A percentile compares a stretch with the other conserved stretches of the same genome.
Conservation (phyloP, 306 rosid species). For the Vicia faba region DNA sequence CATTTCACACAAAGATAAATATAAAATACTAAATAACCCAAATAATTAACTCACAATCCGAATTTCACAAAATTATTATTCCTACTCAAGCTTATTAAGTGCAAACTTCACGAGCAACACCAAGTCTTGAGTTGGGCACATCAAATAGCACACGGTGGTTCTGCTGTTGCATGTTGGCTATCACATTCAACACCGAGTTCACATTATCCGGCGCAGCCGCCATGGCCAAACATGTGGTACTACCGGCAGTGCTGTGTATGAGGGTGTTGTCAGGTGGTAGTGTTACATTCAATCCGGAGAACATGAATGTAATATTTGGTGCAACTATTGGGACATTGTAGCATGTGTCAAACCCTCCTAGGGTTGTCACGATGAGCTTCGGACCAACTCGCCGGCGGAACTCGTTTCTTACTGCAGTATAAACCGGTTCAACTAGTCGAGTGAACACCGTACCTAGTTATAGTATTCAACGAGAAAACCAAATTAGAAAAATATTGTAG, state of each 20-base stretch:
- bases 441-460: conserved; percentile 83
- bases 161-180: conserved; percentile 94
- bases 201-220: conserved; percentile 83
- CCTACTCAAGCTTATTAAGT: conserved; percentile 36
- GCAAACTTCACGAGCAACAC: conserved; percentile 84
- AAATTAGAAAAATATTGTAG: neutral
- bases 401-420: conserved; percentile 67
- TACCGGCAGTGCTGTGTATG: conserved; percentile 73
- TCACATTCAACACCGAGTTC: conserved; percentile 86
- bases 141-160: conserved; percentile 86
- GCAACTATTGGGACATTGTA: conserved; percentile 60
- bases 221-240: conserved; percentile 75
- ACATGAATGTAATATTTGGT: conserved; percentile 84
- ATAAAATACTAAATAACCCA: conserved; percentile 7
- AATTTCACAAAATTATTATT: conserved; percentile 29
- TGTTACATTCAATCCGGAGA: conserved; percentile 85
- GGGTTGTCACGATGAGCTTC: conserved; percentile 46
- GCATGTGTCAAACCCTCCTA: conserved; percentile 97
- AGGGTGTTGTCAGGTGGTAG: conserved; percentile 75
- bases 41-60: conserved; percentile 24
- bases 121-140: conserved; percentile 80
- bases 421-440: conserved; percentile 72
- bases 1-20: conserved; percentile 16
- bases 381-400: conserved; percentile 62
- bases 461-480: neutral